Evolutionary conservation across 2,329 filamentous ascomycete genomes (phyloP).

Genomic region (Plectosphaerella plurivora): DNA sequence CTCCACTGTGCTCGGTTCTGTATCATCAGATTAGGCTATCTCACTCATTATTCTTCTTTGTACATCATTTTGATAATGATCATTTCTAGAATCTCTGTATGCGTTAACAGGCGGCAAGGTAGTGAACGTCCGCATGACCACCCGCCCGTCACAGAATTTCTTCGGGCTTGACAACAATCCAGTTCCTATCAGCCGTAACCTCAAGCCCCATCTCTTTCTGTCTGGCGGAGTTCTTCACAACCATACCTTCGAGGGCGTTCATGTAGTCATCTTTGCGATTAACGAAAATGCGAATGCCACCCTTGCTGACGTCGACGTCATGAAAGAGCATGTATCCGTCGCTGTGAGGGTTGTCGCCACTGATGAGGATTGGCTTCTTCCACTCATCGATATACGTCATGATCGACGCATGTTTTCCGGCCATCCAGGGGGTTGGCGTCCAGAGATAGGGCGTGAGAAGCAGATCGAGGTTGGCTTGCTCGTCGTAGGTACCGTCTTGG

Average conservation of each 20-base stretch:
- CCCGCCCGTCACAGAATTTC: constrained; percentile 25
- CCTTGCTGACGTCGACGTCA: constrained; percentile 33
- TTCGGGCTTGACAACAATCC: constrained; percentile 33
- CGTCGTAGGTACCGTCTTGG: constrained; percentile 27
- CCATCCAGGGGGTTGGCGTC: constrained; percentile 37
- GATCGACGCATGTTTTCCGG: constrained; percentile 38
- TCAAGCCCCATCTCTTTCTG: constrained; percentile 28
- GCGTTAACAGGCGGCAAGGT: too few species aligned
- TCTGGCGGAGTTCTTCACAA: constrained; percentile 22
- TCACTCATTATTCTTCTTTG: too few species aligned
- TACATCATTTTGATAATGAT: too few species aligned
- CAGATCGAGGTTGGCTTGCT: constrained; percentile 29
- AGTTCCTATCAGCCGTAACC: constrained; percentile 39
- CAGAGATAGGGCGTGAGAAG: constrained; percentile 34
- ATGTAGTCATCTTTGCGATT: constrained; percentile 33
- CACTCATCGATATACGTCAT: constrained; percentile 37
- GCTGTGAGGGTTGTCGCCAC: constrained; percentile 35
- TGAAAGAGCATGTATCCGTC: constrained; percentile 41
- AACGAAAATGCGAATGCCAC: constrained; percentile 36
- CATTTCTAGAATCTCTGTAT: too few species aligned
- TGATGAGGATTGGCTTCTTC: constrained; percentile 35
- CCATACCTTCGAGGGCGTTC: constrained; percentile 30
- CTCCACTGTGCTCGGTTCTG: too few species aligned
- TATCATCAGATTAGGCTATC: too few species aligned
- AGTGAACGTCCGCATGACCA: too few species aligned